Evolutionary conservation across 1,284 basidiomycete genomes (phyloP).

Genomic region (Meira nashicola): DNA sequence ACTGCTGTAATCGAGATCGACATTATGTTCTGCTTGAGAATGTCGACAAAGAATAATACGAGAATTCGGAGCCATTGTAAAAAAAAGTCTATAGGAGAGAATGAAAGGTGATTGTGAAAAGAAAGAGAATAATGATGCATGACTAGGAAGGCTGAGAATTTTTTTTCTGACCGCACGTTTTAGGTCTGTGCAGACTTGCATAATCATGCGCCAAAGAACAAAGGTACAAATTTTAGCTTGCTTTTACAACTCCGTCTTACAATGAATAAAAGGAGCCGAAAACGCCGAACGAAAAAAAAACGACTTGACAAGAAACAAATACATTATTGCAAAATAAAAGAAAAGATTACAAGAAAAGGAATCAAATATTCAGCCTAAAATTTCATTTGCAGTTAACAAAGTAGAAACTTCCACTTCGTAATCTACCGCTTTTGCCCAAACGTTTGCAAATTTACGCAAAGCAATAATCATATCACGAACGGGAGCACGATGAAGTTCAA

Average conservation of each 20-base stretch:
- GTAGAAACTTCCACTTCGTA: conserved; percentile 7
- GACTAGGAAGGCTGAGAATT: too few species aligned
- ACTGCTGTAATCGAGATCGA: conserved; percentile 21
- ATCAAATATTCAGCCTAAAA: neutral
- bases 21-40: conserved; percentile 28
- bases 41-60: conserved; percentile 21
- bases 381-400: conserved; percentile 6
- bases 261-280: neutral
- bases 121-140: neutral
- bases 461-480: conserved; percentile 2
- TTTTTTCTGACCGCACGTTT: too few species aligned
- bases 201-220: too few species aligned
- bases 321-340: neutral
- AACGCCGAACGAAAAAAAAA: neutral
- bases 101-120: neutral
- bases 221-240: too few species aligned
- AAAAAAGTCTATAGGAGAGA: neutral
- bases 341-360: neutral
- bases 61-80: conserved; percentile 8
- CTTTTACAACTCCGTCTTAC: too few species aligned
- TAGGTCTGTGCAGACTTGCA: too few species aligned
- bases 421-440: conserved; percentile 9
- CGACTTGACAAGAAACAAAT: too few species aligned
- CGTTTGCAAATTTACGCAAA: conserved; percentile 1
- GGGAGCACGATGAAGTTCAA: conserved; percentile 7